These are phyloP conservation scores for Pelagomonas calceolata DNA, from an alignment of 108 stramenopile genomes.

Conservation along the genomic window DNA sequence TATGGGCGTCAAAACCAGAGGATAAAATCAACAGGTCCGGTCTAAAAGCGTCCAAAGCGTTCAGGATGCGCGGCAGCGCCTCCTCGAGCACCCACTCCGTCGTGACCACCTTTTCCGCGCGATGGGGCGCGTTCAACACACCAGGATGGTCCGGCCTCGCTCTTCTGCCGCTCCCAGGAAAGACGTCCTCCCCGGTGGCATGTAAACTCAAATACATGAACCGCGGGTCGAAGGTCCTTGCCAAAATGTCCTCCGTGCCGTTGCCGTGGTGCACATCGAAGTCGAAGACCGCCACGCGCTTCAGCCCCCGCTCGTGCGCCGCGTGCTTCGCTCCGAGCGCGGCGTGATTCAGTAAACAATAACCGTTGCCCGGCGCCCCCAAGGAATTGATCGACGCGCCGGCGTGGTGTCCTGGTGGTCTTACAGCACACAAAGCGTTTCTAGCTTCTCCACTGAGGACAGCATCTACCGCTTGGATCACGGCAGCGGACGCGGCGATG, in stretches of 20 bases:
- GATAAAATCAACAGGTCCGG: constrained; percentile 89
- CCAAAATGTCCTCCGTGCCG: constrained; percentile 79
- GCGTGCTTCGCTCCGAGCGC: constrained; percentile 93
- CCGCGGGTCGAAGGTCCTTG: constrained; percentile 69
- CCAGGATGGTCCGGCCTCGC: background rate
- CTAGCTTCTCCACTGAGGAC: constrained; percentile 65
- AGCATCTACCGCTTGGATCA: constrained; percentile 68
- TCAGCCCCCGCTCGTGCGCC: constrained; percentile 56
- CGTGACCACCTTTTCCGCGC: background rate
- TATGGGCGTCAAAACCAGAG: constrained; percentile 88
- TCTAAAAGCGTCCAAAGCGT: constrained; percentile 68
- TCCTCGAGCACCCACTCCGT: constrained; percentile 2
- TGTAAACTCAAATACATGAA: constrained; percentile 79
- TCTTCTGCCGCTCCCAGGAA: background rate
- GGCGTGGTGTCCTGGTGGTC: constrained; percentile 89
- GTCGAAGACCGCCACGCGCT: constrained; percentile 75
- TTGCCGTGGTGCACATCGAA: constrained; percentile 92
- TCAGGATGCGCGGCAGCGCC: constrained; percentile 21
- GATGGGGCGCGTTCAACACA: background rate
- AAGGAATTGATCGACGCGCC: constrained; percentile 68
- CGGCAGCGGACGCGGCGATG: constrained; percentile 70
- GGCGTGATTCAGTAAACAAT: constrained; percentile 89
- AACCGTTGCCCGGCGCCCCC: constrained; percentile 83
- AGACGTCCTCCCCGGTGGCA: constrained; percentile 59
- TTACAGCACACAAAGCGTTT: constrained; percentile 74